Base-by-base conservation (phyloP, 306 rosid genomes). In the Glycine tomentella region DNA sequence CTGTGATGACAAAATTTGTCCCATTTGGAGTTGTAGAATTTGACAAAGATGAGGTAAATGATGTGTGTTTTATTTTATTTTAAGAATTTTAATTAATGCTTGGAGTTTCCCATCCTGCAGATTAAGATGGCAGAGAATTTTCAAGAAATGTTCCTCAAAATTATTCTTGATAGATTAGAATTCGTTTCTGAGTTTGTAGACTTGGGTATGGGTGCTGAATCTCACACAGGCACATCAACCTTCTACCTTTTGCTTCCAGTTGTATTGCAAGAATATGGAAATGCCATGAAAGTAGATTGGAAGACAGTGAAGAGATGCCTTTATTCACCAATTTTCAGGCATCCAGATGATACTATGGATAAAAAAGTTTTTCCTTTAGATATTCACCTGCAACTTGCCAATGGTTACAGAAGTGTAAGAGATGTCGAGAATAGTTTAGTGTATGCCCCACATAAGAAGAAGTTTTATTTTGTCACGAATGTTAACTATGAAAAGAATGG, bases 181-280 rank as follows among this genome's bases (percentile, higher is more conserved):
- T 95, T 93, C 80, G 80, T 82, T 84, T 75, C 88, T 6, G 90
- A 90, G 64, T 84, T 61, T 77, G 92, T 95, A 85, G 83, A 87
- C 62, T 80, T 95, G 91, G 91, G 93, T 87, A 81, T 72, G 69
- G 69, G 84, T 57, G 83, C 78, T 61, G 72, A 34, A 82, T 53
- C 73, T 66, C 66, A 67, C 50, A 67, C 80, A 59, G 86, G 75
- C 86, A 49, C 93, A 8, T 86, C 86, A n/a, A 84, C 92, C 69
- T 90, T 89, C 89, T 95, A 93, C 87, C 87, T 93, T 81, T 86
- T 95, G 89, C 99, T 95, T 82, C 99, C 99, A 16, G 92, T 95
- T 59, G 14, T 71, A 83, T 73, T 87, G 76, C 84, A 77, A 38
- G 87, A 77, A 61, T 6, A 70, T 77, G 88, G 85, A 13, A 87